Evolutionary conservation across 805 yeast genomes (phyloP).

Genomic region (Ogataea salicorniae): DNA sequence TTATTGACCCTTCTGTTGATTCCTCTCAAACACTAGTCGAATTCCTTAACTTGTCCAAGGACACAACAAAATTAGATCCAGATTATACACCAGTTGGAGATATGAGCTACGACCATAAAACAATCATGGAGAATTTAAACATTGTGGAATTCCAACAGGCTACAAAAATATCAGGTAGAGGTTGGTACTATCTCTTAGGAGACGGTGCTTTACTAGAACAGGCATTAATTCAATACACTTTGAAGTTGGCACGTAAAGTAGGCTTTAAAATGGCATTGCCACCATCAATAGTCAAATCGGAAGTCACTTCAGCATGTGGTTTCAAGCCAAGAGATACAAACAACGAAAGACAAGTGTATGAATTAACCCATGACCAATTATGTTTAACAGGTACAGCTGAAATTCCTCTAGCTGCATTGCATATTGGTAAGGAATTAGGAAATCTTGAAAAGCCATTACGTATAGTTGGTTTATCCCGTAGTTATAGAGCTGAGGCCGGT

Average conservation of each 20-base stretch:
- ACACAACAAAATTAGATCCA: conserved; percentile 6
- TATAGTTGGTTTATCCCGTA: conserved; percentile 75
- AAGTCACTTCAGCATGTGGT: conserved; percentile 84
- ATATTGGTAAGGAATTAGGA: conserved; percentile 39
- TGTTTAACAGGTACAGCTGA: conserved; percentile 94
- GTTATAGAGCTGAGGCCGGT: conserved; percentile 96
- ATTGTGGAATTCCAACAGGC: conserved; percentile 70
- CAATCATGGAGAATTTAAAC: conserved; percentile 61
- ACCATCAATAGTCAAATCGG: conserved; percentile 79
- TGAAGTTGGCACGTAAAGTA: conserved; percentile 54
- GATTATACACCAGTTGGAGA: conserved; percentile 20
- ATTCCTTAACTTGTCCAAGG: conserved; percentile 44
- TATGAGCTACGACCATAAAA: conserved; percentile 51
- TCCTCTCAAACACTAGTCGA: conserved; percentile 40
- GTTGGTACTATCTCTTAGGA: conserved; percentile 80
- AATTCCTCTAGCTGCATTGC: conserved; percentile 83
- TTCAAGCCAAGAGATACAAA: conserved; percentile 88
- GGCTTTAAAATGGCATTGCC: conserved; percentile 76
- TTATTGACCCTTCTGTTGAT: conserved; percentile 45
- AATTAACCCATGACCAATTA: conserved; percentile 40
- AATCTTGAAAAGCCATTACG: conserved; percentile 44
- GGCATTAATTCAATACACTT: conserved; percentile 78
- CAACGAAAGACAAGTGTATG: conserved; percentile 80
- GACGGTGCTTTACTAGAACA: conserved; percentile 88
- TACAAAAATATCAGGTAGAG: conserved; percentile 70